Evolutionary conservation across 2,329 filamentous ascomycete genomes (phyloP).

Genomic region (Trichophyton benhamiae): DNA sequence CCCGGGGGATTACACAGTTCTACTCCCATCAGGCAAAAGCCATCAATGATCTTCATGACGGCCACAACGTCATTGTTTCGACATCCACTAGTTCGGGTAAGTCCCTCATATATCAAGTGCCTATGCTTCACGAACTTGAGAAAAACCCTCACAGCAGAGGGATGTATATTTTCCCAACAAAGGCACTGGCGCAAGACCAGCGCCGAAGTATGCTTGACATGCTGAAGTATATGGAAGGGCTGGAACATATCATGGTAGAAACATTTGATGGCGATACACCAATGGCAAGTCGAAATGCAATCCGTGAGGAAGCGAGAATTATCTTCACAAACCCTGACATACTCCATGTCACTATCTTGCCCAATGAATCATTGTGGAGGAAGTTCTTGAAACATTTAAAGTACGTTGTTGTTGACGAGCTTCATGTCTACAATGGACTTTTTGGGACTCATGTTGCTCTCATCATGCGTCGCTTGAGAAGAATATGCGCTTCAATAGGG

Average conservation of each 20-base stretch:
- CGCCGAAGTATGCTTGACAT: constrained; percentile 76
- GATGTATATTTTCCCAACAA: constrained; percentile 97
- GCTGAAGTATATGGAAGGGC: constrained; percentile 62
- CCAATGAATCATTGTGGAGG: constrained; percentile 82
- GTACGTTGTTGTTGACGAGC: constrained; percentile 81
- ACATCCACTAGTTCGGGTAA: constrained; percentile 96
- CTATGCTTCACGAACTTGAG: constrained; percentile 78
- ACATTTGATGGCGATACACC: constrained; percentile 94
- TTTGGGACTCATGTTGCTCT: constrained; percentile 90
- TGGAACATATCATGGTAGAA: constrained; percentile 69
- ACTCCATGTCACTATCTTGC: constrained; percentile 86
- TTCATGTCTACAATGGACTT: constrained; percentile 92
- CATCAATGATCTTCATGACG: constrained; percentile 73
- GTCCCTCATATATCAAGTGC: constrained; percentile 93
- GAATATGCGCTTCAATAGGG: constrained; percentile 81
- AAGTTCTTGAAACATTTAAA: constrained; percentile 77
- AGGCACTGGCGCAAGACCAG: constrained; percentile 91
- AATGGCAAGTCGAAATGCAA: constrained; percentile 61
- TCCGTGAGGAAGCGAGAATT: constrained; percentile 78
- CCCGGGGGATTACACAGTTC: constrained; percentile 69
- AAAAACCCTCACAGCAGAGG: constrained; percentile 63
- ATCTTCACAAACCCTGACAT: constrained; percentile 98
- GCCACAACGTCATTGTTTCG: constrained; percentile 77
- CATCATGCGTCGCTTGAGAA: constrained; percentile 78
- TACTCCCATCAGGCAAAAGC: constrained; percentile 91